phyloP scores from a whole-genome alignment of 257 asterid genomes.

The Nicotiana undulata region DNA sequence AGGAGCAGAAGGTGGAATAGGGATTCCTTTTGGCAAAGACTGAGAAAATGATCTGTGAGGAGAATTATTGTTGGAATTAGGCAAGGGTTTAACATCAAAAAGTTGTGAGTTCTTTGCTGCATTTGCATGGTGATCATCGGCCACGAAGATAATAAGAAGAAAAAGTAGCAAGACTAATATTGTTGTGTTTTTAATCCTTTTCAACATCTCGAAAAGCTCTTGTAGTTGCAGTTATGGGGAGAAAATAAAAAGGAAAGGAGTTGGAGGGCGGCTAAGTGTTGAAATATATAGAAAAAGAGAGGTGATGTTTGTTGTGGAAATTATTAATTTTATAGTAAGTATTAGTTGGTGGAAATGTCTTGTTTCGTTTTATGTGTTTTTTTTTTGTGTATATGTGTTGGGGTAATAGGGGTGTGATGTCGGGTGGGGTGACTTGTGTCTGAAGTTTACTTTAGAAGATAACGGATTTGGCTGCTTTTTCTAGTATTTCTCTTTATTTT shows the following conservation, averaged over 20 bases:
- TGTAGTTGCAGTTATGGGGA: not conserved
- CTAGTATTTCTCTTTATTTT: not conserved
- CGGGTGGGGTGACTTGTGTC: not conserved
- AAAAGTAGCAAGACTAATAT: not conserved
- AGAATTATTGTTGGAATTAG: not conserved
- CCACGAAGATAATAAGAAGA: not conserved
- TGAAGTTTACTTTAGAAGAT: not conserved
- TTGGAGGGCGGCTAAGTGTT: not conserved
- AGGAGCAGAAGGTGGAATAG: constrained; percentile 12
- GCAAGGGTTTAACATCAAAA: not conserved
- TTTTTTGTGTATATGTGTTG: not conserved
- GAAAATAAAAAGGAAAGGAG: not conserved
- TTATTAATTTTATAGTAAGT: not conserved
- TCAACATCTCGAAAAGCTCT: not conserved
- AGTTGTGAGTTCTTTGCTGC: not conserved
- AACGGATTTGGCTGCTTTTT: not conserved
- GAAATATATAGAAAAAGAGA: not conserved
- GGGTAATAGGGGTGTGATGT: not conserved
- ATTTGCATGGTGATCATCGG: not conserved
- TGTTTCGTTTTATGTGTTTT: not conserved
- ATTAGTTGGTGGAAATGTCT: not conserved
- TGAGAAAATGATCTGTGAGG: not conserved
- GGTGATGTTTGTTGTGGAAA: not conserved
- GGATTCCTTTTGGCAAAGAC: not conserved
- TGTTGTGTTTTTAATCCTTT: not conserved